Percentiles rank a stretch among this genome's conserved stretches.
phyloP scores from a whole-genome alignment of 2,329 filamentous ascomycete genomes.

The Penicillium sp. region DNA sequence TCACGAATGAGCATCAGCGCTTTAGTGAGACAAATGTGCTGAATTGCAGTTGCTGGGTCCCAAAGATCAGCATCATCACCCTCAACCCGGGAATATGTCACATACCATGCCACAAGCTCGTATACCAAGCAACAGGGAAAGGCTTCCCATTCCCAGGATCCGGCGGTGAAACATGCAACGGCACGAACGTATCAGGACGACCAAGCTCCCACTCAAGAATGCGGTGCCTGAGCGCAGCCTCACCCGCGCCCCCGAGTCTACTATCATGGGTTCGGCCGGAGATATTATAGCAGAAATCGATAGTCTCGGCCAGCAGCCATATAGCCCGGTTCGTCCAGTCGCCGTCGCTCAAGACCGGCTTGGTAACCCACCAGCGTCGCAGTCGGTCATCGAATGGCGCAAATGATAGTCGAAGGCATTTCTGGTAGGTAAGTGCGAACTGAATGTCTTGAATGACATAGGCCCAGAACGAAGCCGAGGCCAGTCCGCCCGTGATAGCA shows the following conservation, averaged over 20 bases:
- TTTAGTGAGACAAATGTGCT: slow-evolving; percentile 36
- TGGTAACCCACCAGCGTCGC: slow-evolving; percentile 27
- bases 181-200: slow-evolving; percentile 29
- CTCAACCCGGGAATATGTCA: not conserved
- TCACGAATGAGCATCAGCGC: slow-evolving; percentile 29
- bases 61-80: not conserved
- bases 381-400: slow-evolving; percentile 33
- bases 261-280: slow-evolving; percentile 19
- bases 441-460: slow-evolving; percentile 39
- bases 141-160: slow-evolving; percentile 28
- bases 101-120: slow-evolving; percentile 33
- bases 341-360: slow-evolving; percentile 26
- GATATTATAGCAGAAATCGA: slow-evolving; percentile 34
- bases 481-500: slow-evolving; percentile 32
- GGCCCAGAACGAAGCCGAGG: slow-evolving; percentile 37
- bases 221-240: slow-evolving; percentile 22
- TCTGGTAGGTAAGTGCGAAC: slow-evolving; percentile 33
- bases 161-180: slow-evolving; percentile 30
- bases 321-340: slow-evolving; percentile 36
- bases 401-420: slow-evolving; percentile 32
- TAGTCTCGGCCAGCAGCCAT: slow-evolving; percentile 35
- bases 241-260: slow-evolving; percentile 16
- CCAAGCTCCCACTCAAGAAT: slow-evolving; percentile 30
- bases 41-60: slow-evolving; percentile 32
- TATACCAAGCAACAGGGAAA: slow-evolving; percentile 36